phyloP scores from a whole-genome alignment of 1,139 yeast species.

The Taphrina deformans region DNA sequence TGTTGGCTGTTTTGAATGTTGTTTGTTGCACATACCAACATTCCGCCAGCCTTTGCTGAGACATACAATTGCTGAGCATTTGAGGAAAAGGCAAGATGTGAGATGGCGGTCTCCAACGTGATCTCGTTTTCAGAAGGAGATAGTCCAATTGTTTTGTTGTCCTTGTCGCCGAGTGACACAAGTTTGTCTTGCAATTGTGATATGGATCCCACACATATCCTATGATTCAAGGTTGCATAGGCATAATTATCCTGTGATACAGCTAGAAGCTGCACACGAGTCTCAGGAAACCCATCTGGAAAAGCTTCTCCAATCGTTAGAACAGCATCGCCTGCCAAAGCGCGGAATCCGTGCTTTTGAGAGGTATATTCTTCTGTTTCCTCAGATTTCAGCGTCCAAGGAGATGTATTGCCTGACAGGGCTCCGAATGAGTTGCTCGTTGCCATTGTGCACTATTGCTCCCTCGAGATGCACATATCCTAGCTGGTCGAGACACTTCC shows the following conservation, averaged over 20 bases:
- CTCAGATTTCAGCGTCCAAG: background rate
- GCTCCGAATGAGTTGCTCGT: background rate
- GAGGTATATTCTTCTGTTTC: slow-evolving; percentile 19
- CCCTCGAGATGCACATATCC: too few relatives aligned
- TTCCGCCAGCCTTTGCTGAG: slow-evolving; percentile 7
- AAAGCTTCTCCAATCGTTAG: background rate
- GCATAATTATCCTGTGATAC: slow-evolving; percentile 7
- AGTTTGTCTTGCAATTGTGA: background rate
- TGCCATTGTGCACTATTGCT: background rate
- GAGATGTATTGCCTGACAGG: background rate
- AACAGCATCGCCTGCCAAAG: slow-evolving; percentile 8
- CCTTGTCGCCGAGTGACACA: background rate
- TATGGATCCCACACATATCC: slow-evolving; percentile 2
- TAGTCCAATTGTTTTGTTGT: background rate
- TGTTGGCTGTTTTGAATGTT: background rate
- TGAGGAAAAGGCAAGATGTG: slow-evolving; percentile 33
- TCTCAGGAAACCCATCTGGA: background rate
- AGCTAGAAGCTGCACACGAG: slow-evolving; percentile 17
- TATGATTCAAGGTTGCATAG: background rate
- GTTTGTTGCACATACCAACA: slow-evolving; percentile 11
- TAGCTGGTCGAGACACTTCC: too few relatives aligned
- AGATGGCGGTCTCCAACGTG: slow-evolving; percentile 6
- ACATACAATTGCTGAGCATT: slow-evolving; percentile 33
- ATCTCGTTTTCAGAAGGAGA: background rate
- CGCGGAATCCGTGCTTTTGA: slow-evolving; percentile 5